A percentile compares a stretch with the other conserved stretches of the same genome.
phyloP scores from a whole-genome alignment of 1,284 basidiomycete genomes.

The Tremellales sp. region DNA sequence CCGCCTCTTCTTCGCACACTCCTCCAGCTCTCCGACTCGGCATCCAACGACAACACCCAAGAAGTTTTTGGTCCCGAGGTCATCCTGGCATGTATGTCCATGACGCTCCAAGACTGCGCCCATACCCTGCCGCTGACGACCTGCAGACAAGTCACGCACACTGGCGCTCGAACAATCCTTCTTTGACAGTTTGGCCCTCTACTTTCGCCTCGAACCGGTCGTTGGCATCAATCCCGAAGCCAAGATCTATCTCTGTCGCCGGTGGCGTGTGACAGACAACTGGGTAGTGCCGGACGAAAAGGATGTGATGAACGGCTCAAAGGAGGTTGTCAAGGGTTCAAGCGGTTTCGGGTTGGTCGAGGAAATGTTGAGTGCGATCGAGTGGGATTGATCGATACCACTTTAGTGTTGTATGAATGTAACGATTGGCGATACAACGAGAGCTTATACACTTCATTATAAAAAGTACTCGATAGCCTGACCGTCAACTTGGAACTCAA shows the following conservation, averaged over 20 bases:
- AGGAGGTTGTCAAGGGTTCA: constrained; percentile 31
- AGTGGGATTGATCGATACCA: constrained; percentile 23
- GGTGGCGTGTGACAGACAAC: constrained; percentile 34
- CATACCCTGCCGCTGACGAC: neutral
- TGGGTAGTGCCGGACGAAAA: constrained; percentile 34
- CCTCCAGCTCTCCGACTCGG: constrained; percentile 34
- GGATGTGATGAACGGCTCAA: constrained; percentile 36
- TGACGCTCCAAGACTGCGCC: neutral
- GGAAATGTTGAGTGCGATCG: constrained; percentile 34
- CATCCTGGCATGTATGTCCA: constrained; percentile 40
- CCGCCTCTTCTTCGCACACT: constrained; percentile 38
- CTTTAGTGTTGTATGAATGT: neutral
- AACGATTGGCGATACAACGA: constrained; percentile 8
- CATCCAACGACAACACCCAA: neutral
- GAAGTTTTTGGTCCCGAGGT: constrained; percentile 39
- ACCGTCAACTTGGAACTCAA: constrained; percentile 15
- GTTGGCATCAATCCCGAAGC: constrained; percentile 30
- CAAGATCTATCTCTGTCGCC: constrained; percentile 37
- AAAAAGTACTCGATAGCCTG: constrained; percentile 47
- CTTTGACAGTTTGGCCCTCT: constrained; percentile 38
- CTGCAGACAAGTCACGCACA: constrained; percentile 38
- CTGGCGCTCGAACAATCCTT: constrained; percentile 44
- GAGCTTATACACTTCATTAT: constrained; percentile 15
- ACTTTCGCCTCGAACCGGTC: constrained; percentile 38
- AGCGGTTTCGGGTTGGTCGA: constrained; percentile 33